Base-by-base conservation (phyloP, 371 early-diverging fungal species). In the Blakeslea trispora region DNA sequence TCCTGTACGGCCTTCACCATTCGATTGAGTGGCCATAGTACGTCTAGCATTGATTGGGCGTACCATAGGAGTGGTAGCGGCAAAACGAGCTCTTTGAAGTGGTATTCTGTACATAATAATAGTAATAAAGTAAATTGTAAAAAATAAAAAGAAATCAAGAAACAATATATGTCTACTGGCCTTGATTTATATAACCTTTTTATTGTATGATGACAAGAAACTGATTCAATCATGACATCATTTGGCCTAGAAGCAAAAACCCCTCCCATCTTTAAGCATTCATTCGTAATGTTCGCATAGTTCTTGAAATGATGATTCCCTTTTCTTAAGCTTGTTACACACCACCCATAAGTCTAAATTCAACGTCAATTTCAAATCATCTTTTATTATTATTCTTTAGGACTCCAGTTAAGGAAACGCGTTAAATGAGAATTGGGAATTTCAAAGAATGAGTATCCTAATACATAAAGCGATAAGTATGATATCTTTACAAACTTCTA, bases 371-470 rank as follows among this genome's bases (percentile, higher is more conserved):
- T n/a, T n/a, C n/a, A n/a, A n/a, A n/a, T n/a, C n/a, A n/a, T 28
- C 28, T 28, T 32, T 32, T 40, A 22, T 24, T 39, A 44, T 61
- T 55, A 65, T 19, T 49, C 42, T 63, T 70, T 74, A 21, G 69
- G 68, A 31, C 70, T 70, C 75, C 75, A 75, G 32, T 57, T 57
- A 55, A 75, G 66, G 50, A 72, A 71, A 17, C 76, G 63, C 15
- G 73, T 71, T 18, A 76, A 55, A 54, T 63, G 66, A n/a, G 76
- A 71, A 32, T 71, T 68, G 17, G 76, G 76, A 40, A 72, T 66
- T 50, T 76, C 76, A 50, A 76, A 76, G 49, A 76, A 76, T 10
- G 76, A 76, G 49, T 76, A 76, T 11, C 67, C 73, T 76, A 63
- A 15, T 40, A 40, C 11, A 31, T 45, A 28, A 19, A 21, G 45